Base-by-base conservation (phyloP, 139 green algal genomes). In the Micractinium conductrix region DNA sequence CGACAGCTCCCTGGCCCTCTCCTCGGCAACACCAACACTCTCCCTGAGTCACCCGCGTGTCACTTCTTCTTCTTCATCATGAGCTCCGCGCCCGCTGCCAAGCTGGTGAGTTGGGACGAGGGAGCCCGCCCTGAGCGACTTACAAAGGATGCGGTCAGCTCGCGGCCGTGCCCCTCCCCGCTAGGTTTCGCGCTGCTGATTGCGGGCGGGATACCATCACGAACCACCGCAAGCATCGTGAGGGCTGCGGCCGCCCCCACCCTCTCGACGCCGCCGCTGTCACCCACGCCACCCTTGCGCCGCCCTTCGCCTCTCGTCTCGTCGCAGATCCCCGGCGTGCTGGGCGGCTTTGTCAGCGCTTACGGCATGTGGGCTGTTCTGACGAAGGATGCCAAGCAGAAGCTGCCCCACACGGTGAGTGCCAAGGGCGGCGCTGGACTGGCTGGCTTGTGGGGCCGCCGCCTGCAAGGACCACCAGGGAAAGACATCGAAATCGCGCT, bases 331-430 rank as follows among this genome's bases (percentile, higher is more conserved):
- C 42, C 76, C 16, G 58, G 38, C 21, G 38, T 82, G 4, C 28
- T 30, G 7, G 55, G 26, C 24, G 76, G 76, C 28, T 82, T 82
- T 43, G 58, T 33, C 26, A 58, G 24, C 24, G 76, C 76, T 14
- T 82, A 73, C 38, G 76, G 40, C 53, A 40, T 82, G 38, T 58
- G 62, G 76, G 19, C 30, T 1, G 26, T 71, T 4, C 37, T 58
- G 76, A 37, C 58, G 26, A 38, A 12, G 22, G 17, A 53, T 30
- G 14, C 35, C 8, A 43, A 71, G 50, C 24, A 37, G 5, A 82
- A 82, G 40, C 55, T 82, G 58, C 76, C 76, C 37, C 19, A 71
- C 21, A 44, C 58, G 4, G 40, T 72, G 42, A 37, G 65, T 44
- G 33, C 22, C 40, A n/a, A 48, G n/a, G n/a, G n/a, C 33, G 33